Evolutionary conservation across 176 grass and related monocot species (phyloP).

Genomic region (Oryza rufipogon): DNA sequence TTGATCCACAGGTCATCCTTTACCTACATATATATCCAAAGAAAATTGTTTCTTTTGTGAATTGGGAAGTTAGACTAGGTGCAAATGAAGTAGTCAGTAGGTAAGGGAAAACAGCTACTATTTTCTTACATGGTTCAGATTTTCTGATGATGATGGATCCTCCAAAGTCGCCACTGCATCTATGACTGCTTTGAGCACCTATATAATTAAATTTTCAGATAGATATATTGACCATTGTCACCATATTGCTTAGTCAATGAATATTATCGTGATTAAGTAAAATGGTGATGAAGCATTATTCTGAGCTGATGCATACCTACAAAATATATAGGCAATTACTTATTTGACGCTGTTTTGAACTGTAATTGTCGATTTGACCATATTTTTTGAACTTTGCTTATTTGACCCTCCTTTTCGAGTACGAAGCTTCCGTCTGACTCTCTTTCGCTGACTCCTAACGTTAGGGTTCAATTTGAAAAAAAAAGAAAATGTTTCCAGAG

Average conservation of each 20-base stretch:
- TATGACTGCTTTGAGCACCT: slow-evolving; percentile 21
- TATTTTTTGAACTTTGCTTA: too few relatives aligned
- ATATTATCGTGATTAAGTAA: neutral
- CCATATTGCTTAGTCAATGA: neutral
- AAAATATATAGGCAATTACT: neutral
- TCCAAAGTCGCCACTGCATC: slow-evolving; percentile 11
- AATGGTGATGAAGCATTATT: neutral
- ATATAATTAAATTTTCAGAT: neutral
- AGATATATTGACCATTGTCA: neutral
- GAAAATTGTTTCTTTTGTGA: neutral
- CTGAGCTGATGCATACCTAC: neutral
- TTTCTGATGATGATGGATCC: neutral
- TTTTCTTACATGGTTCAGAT: slow-evolving; percentile 20
- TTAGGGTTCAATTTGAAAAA: too few relatives aligned
- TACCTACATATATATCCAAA: neutral
- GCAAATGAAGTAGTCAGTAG: neutral
- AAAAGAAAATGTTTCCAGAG: too few relatives aligned
- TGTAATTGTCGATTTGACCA: too few relatives aligned
- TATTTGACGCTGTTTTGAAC: too few relatives aligned
- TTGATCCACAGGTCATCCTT: slow-evolving; percentile 2
- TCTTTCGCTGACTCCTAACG: too few relatives aligned
- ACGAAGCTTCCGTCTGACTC: too few relatives aligned
- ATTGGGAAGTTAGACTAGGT: neutral
- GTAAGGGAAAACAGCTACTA: neutral
- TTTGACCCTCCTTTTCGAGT: too few relatives aligned